phyloP scores from a whole-genome alignment of 75 land plant species.

The Picea sitchensis region DNA sequence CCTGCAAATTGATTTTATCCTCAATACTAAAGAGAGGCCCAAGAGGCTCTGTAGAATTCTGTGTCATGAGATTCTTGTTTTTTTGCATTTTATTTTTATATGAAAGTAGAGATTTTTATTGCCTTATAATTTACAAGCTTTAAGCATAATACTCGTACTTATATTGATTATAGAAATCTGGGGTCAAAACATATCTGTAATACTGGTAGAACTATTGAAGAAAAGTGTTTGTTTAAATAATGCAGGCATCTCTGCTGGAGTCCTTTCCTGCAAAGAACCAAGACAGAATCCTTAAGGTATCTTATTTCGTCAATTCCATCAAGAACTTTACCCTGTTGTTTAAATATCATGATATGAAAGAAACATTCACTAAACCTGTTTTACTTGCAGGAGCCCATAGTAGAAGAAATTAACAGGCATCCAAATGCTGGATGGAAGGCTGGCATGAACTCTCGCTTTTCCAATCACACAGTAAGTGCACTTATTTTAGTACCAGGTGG shows the following conservation, averaged over 20 bases:
- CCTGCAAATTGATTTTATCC: no score
- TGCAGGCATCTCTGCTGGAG: conserved; percentile 2
- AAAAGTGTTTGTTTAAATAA: background rate
- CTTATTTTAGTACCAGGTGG: background rate
- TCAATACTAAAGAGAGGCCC: no score
- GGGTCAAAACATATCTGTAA: no score
- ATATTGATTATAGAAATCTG: no score
- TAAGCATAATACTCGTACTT: no score
- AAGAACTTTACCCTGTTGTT: background rate
- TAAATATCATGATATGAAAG: background rate
- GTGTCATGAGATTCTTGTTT: no score
- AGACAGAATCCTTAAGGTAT: background rate
- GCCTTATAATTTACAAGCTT: no score
- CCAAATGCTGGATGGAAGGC: conserved; percentile 89
- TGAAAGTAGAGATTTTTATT: no score
- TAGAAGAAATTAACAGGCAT: conserved; percentile 60
- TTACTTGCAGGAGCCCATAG: conserved; percentile 55
- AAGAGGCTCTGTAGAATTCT: no score
- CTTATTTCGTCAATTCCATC: background rate
- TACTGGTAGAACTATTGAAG: no score
- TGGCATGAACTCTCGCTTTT: conserved; percentile 60
- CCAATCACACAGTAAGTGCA: conserved; percentile 69
- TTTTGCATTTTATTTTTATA: no score
- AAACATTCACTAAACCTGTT: background rate
- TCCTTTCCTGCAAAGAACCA: background rate